Evolutionary conservation across 2,329 filamentous ascomycete genomes (phyloP), one percentile per base, ranked within the genome.

Genomic region (Chrysoporthe cubensis): DNA sequence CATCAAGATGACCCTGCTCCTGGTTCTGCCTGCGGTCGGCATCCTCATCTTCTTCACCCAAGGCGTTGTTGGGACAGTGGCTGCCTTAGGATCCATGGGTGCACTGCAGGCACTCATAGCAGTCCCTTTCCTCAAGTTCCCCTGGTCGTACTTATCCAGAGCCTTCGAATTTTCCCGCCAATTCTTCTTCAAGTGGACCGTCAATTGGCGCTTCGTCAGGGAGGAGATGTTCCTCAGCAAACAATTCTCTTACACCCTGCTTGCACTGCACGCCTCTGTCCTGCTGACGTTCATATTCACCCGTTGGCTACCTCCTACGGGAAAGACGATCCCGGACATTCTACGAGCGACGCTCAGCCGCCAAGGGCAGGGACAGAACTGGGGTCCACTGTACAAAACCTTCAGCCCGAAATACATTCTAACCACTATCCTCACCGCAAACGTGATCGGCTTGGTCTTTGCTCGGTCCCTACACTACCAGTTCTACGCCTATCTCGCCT

Each of bases 151-250:
- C 77, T 76, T 96, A 21, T 86, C 87, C 59, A 86, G 91, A 71
- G 94, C 96, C 0, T 99, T 99, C 76, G 94, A 99, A 80, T 85
- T 99, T 68, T 94, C 92, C 59, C 87, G 96, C 65, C 89, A 93
- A 73, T 99, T 99, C 80, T 85, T 97, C 74, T 98, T 95, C 84
- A 94, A 95, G 80, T 99, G 96, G 96, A 99, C 96, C 0, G 96
- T 99, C 72, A 99, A 99, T 79, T 99, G 96, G 96, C 89, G 94
- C 65, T 98, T 98, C 77, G 80, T 97, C n/a, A 90, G 91, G 18
- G 94, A 97, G 79, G 87, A 91, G 7, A 79, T 82, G 0, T 99
- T 99, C 74, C 85, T 96, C 59, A 86, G 84, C 72, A 86, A 82
- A 69, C 77, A 81, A 1, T 96, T 97, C 76, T 88, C 93, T 37